Percentiles rank a stretch among this genome's conserved stretches.
Conservation (phyloP, 2,329 filamentous ascomycete genomes). For the Pezicula rhizophila region DNA sequence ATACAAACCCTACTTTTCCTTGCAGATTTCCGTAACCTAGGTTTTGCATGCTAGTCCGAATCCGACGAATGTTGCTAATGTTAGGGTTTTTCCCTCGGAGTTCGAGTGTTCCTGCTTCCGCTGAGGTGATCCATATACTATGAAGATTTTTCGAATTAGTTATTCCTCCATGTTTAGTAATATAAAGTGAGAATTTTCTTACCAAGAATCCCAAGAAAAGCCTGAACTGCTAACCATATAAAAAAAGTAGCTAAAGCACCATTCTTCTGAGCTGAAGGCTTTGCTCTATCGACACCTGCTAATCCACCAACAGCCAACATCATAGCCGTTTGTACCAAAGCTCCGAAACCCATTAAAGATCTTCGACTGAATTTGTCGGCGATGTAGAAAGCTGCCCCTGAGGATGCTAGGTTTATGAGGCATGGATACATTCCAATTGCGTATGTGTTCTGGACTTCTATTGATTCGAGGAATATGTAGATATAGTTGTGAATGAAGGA, state of each 20-base stretch:
- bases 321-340: slow-evolving; percentile 2
- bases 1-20: slow-evolving; percentile 34
- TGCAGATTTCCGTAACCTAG: slow-evolving; percentile 24
- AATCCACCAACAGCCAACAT: slow-evolving; percentile 9
- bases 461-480: slow-evolving; percentile 3
- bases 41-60: slow-evolving; percentile 23
- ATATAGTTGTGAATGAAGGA: slow-evolving; percentile 15
- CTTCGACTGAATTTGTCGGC: background rate
- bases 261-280: slow-evolving; percentile 2
- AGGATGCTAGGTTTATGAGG: slow-evolving; percentile 9
- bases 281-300: slow-evolving; percentile 5
- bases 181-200: background rate
- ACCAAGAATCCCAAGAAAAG: slow-evolving; percentile 12
- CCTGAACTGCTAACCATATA: slow-evolving; percentile 12
- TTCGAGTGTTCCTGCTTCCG: slow-evolving; percentile 13
- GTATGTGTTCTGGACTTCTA: slow-evolving; percentile 9
- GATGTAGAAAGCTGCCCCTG: slow-evolving; percentile 2
- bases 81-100: slow-evolving; percentile 11
- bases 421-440: slow-evolving; percentile 12
- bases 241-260: slow-evolving; percentile 12
- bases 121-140: slow-evolving; percentile 15
- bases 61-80: slow-evolving; percentile 9
- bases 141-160: slow-evolving; percentile 3
- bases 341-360: background rate
- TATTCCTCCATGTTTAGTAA: background rate